Evolutionary conservation across 176 grass and related monocot genomes (phyloP).

Genomic region (Stipa capillata): DNA sequence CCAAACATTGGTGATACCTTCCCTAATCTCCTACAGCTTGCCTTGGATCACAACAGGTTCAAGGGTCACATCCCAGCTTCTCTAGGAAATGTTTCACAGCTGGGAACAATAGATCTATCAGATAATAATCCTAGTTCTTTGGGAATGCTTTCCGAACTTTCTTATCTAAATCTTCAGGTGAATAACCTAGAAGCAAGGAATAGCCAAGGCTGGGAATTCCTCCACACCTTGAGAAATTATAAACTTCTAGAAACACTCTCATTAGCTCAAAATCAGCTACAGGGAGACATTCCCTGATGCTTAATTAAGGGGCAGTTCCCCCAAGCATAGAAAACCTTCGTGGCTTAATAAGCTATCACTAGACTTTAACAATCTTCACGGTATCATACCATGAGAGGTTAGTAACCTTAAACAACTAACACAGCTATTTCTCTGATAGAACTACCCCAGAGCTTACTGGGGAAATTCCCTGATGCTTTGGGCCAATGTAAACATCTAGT

Average conservation of each 20-base stretch:
- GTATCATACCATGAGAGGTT: slow-evolving; percentile 6
- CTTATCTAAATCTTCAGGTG: not conserved
- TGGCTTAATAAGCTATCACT: too few species aligned
- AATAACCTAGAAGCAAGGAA: not conserved
- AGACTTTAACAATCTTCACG: slow-evolving; percentile 36
- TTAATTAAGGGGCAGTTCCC: too few species aligned
- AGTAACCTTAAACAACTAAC: slow-evolving; percentile 14
- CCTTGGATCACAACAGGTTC: not conserved
- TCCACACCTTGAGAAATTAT: not conserved
- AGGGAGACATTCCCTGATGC: not conserved
- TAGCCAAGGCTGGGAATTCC: slow-evolving; percentile 10
- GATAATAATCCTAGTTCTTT: not conserved
- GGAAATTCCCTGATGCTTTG: too few species aligned
- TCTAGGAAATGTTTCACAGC: not conserved
- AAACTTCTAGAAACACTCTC: not conserved
- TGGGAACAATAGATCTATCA: not conserved
- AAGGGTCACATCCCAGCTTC: slow-evolving; percentile 18
- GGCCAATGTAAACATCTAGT: slow-evolving; percentile 8
- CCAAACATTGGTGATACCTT: not conserved
- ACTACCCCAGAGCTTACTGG: too few species aligned
- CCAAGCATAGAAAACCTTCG: slow-evolving; percentile 12
- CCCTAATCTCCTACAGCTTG: not conserved
- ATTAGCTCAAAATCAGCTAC: not conserved
- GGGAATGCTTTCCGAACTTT: not conserved
- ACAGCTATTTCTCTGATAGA: slow-evolving; percentile 1